These are phyloP conservation scores for Ophiocordyceps camponoti-floridani DNA, from an alignment of 2,329 filamentous ascomycete genomes.

Conservation along the genomic window DNA sequence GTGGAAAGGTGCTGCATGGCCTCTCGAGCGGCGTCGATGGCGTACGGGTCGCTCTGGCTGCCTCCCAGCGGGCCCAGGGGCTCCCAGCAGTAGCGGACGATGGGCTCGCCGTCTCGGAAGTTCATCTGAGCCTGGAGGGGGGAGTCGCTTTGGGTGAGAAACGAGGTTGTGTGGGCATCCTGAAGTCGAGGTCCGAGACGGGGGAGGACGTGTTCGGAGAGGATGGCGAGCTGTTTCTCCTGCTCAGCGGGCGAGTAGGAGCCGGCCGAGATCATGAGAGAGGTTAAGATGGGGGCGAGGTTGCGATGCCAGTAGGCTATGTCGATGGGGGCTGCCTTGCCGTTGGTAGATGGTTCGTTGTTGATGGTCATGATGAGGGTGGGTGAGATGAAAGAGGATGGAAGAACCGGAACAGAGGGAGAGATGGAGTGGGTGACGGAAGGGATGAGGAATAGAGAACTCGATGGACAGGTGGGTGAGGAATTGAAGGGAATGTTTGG, in stretches of 20 bases:
- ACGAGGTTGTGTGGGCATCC: constrained; percentile 1
- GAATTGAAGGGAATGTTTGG: background rate
- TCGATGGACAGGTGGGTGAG: background rate
- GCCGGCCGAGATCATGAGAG: constrained; percentile 2
- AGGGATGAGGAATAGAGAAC: background rate
- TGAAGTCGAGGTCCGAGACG: constrained; percentile 4
- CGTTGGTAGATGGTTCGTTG: background rate
- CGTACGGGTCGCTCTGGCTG: constrained; percentile 3
- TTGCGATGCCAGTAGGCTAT: constrained; percentile 2
- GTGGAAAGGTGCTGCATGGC: constrained; percentile 1
- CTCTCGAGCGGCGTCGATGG: constrained; percentile 1
- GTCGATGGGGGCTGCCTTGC: background rate
- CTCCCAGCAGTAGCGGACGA: constrained; percentile 4
- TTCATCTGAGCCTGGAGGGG: constrained; percentile 4
- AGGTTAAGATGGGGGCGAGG: background rate
- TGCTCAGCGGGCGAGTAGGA: constrained; percentile 2
- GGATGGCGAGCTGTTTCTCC: constrained; percentile 1
- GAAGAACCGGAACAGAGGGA: background rate
- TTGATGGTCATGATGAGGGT: background rate
- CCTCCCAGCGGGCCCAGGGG: constrained; percentile 2
- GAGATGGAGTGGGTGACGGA: background rate
- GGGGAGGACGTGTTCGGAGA: constrained; percentile 2
- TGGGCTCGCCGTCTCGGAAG: background rate
- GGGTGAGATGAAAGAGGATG: background rate
- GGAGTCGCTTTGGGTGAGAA: constrained; percentile 2